Evolutionary conservation across 1,284 basidiomycete species (phyloP).

Genomic region (Caloboletus firmus): DNA sequence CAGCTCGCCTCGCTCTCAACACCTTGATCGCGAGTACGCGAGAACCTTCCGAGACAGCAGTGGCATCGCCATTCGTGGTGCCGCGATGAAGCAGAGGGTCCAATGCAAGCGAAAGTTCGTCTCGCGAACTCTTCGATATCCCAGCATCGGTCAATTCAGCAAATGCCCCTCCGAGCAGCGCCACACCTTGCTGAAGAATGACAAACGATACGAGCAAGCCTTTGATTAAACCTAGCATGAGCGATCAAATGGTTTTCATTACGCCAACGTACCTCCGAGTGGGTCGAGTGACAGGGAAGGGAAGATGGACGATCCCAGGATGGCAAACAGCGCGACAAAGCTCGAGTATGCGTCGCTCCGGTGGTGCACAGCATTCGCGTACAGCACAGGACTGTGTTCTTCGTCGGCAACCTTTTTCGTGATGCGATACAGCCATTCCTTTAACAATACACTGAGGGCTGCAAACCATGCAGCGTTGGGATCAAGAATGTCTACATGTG

Average conservation of each 20-base stretch:
- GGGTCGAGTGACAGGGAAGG: slow-evolving; percentile 91
- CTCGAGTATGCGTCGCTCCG: slow-evolving; percentile 93
- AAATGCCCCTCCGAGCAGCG: slow-evolving; percentile 71
- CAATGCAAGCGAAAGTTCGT: slow-evolving; percentile 53
- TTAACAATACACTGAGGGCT: slow-evolving; percentile 72
- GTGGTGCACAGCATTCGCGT: slow-evolving; percentile 93
- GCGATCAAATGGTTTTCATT: slow-evolving; percentile 2
- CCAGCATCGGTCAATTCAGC: slow-evolving; percentile 86
- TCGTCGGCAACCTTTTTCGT: slow-evolving; percentile 88
- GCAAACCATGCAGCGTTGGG: slow-evolving; percentile 98
- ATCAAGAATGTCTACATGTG: slow-evolving; percentile 66
- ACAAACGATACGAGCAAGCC: slow-evolving; percentile 86
- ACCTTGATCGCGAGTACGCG: slow-evolving; percentile 57
- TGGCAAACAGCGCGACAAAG: slow-evolving; percentile 84
- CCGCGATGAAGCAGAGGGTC: slow-evolving; percentile 49
- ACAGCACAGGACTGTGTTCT: slow-evolving; percentile 86
- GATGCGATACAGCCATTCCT: slow-evolving; percentile 91
- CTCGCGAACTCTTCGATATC: slow-evolving; percentile 59
- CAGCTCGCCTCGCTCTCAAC: slow-evolving; percentile 76
- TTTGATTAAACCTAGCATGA: slow-evolving; percentile 31
- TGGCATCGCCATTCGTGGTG: slow-evolving; percentile 11
- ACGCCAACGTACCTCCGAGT: slow-evolving; percentile 70
- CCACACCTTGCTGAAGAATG: slow-evolving; percentile 84
- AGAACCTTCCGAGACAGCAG: neutral
- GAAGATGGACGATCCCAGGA: slow-evolving; percentile 82